phyloP scores from a whole-genome alignment of 1,284 basidiomycete species.

The Neonothopanus nambi region DNA sequence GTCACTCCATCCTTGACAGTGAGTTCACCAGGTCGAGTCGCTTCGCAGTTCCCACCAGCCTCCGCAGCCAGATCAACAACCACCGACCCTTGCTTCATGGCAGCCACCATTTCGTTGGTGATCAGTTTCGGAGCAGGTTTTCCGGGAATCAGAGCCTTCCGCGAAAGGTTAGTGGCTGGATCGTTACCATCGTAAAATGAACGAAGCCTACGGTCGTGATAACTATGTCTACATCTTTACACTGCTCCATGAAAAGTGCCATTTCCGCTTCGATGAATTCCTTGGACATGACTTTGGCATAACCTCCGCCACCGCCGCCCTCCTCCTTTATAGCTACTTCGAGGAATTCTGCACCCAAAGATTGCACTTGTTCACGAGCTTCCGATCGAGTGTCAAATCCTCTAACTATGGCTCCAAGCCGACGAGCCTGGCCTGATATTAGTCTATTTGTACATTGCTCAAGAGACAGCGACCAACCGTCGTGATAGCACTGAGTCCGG shows the following conservation, averaged over 20 bases:
- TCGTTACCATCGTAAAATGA: background rate
- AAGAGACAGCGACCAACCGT: slow-evolving; percentile 48
- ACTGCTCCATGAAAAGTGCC: slow-evolving; percentile 84
- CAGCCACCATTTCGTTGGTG: slow-evolving; percentile 78
- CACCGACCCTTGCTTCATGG: slow-evolving; percentile 87
- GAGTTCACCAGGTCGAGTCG: slow-evolving; percentile 75
- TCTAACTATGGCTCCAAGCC: slow-evolving; percentile 83
- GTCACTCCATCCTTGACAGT: slow-evolving; percentile 71
- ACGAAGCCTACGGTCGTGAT: slow-evolving; percentile 67
- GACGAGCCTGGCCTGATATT: slow-evolving; percentile 55
- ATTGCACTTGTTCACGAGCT: slow-evolving; percentile 84
- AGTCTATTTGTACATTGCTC: background rate
- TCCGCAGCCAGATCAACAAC: slow-evolving; percentile 86
- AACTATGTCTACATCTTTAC: slow-evolving; percentile 84
- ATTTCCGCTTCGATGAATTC: slow-evolving; percentile 88
- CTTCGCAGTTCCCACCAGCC: slow-evolving; percentile 82
- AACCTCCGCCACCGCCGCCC: slow-evolving; percentile 77
- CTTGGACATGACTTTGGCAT: slow-evolving; percentile 88
- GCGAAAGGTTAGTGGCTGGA: background rate
- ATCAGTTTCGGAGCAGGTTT: slow-evolving; percentile 83
- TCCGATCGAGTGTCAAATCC: slow-evolving; percentile 84
- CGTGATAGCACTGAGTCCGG: slow-evolving; percentile 81
- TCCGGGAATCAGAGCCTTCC: slow-evolving; percentile 76
- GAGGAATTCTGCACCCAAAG: slow-evolving; percentile 83
- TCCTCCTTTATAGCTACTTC: slow-evolving; percentile 79